Base-by-base conservation (phyloP, 441 rosid species). In the Pelargonium exstipulatum region DNA sequence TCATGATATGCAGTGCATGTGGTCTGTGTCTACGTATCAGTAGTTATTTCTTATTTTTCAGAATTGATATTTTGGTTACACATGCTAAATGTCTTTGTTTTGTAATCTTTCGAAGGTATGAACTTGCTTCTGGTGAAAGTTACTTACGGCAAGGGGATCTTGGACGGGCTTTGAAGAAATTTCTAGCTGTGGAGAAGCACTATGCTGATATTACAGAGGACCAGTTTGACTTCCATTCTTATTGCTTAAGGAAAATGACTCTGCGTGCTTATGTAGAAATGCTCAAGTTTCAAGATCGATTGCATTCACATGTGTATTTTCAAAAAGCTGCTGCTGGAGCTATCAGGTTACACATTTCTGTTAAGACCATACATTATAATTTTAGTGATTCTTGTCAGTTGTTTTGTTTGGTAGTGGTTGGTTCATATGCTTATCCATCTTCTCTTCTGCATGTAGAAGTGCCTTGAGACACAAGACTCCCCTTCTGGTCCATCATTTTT, bases 1-100 rank as follows among this genome's bases (percentile, higher is more conserved):
- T 78, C 98, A 96, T 81, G 99, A 96, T 83, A 96, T 96, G 99
- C 99, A 96, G 80, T 96, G 99, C 98, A 96, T 93, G 99, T 96
- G 99, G 99, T 96, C 66, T 40, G 87, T 81, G 62, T 80, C 65
- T 78, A 40, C 61, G 66, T 74, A 68, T 68, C 68, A 58, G 68
- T 48, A 53, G 58, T 60, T 40, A 60, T 9, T 60, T 60, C 37
- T 60, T 60, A 60, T 10, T 60, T 42, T 58, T 60, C 35, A 60
- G 64, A n/a, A 60, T 60, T 60, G 64, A 24, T 60, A 60, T 3
- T 60, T 60, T 24, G 1, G 16, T 60, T 9, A 60, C 64, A 32
- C 64, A n/a, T 60, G 32, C 64, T 60, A 60, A 60, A 60, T 60
- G 10, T 13, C 42, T 18, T 45, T 13, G 43, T 68, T 65, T 22